A percentile compares a stretch with the other conserved stretches of the same genome.
These are phyloP conservation scores for Amesomyces nigricolor DNA, from an alignment of 2,329 filamentous ascomycete genomes.

Conservation along the genomic window DNA sequence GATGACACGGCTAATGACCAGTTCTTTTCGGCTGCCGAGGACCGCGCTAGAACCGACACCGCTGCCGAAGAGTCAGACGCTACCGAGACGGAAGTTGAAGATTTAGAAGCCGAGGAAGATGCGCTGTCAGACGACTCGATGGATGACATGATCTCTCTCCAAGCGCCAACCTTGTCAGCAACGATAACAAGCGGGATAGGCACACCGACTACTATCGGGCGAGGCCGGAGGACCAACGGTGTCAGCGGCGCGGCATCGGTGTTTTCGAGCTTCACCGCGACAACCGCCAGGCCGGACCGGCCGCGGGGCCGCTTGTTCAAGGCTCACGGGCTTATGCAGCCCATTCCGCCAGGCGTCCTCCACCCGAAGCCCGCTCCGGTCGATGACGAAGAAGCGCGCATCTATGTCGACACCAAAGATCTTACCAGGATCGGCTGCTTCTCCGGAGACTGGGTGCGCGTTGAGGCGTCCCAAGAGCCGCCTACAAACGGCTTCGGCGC, in stretches of 20 bases:
- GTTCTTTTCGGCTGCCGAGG: conserved; percentile 89
- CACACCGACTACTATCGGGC: conserved; percentile 69
- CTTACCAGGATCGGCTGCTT: conserved; percentile 91
- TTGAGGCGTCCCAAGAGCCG: conserved; percentile 73
- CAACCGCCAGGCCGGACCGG: conserved; percentile 69
- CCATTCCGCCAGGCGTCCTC: conserved; percentile 70
- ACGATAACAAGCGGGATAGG: conserved; percentile 73
- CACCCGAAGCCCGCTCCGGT: conserved; percentile 71
- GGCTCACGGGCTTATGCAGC: conserved; percentile 66
- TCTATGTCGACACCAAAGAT: conserved; percentile 85
- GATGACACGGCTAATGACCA: conserved; percentile 85
- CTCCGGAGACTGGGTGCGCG: conserved; percentile 90
- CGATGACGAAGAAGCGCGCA: conserved; percentile 82
- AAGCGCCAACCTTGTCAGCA: conserved; percentile 71
- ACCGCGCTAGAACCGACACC: conserved; percentile 55
- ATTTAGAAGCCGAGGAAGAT: conserved; percentile 69
- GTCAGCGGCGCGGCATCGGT: conserved; percentile 80
- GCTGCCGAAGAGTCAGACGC: conserved; percentile 55
- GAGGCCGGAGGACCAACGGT: conserved; percentile 62
- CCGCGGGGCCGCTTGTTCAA: conserved; percentile 77
- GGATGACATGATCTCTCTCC: conserved; percentile 89
- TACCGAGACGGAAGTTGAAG: conserved; percentile 45
- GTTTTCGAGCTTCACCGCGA: conserved; percentile 80
- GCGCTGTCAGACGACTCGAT: conserved; percentile 80
- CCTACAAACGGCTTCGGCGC: conserved; percentile 59